These are phyloP conservation scores for Ceratobasidium sp. DNA, from an alignment of 1,284 basidiomycete species.

Conservation along the genomic window DNA sequence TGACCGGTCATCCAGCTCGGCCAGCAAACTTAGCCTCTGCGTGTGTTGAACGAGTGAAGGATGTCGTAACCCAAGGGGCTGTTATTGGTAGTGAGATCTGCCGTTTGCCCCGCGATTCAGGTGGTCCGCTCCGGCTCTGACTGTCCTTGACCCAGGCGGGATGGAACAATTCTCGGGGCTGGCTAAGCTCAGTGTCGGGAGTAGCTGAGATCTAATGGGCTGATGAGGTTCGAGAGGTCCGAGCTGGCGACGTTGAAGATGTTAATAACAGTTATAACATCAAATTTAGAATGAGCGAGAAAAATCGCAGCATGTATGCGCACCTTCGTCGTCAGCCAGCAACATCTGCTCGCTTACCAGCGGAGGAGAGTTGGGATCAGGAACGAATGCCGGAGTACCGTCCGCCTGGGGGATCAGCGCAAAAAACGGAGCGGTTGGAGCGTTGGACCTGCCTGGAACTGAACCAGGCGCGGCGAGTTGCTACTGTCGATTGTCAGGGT, in stretches of 20 bases:
- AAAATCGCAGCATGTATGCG: conserved; percentile 41
- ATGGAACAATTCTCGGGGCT: conserved; percentile 23
- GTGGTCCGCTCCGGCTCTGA: conserved; percentile 24
- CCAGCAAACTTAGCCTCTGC: too few species aligned
- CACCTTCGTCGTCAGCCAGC: conserved; percentile 65
- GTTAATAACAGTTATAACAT: conserved; percentile 67
- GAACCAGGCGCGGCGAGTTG: too few species aligned
- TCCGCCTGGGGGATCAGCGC: too few species aligned
- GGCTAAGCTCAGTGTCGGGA: conserved; percentile 43
- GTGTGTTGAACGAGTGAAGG: not conserved
- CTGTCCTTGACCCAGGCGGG: conserved; percentile 37
- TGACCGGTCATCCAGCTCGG: not conserved
- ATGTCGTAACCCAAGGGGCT: conserved; percentile 24
- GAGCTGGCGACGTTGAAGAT: conserved; percentile 81
- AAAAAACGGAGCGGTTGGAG: too few species aligned
- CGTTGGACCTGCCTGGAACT: too few species aligned
- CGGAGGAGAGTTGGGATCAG: too few species aligned
- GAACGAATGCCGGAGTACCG: too few species aligned
- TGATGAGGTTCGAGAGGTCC: conserved; percentile 81
- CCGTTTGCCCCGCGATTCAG: not conserved
- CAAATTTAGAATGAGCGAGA: conserved; percentile 39
- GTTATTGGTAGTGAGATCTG: conserved; percentile 26
- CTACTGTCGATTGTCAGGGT: too few species aligned
- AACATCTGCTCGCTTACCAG: conserved; percentile 76
- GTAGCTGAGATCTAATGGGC: conserved; percentile 76